Evolutionary conservation across 2,329 filamentous ascomycete genomes (phyloP).

Genomic region (Arthrocladium fulminans): DNA sequence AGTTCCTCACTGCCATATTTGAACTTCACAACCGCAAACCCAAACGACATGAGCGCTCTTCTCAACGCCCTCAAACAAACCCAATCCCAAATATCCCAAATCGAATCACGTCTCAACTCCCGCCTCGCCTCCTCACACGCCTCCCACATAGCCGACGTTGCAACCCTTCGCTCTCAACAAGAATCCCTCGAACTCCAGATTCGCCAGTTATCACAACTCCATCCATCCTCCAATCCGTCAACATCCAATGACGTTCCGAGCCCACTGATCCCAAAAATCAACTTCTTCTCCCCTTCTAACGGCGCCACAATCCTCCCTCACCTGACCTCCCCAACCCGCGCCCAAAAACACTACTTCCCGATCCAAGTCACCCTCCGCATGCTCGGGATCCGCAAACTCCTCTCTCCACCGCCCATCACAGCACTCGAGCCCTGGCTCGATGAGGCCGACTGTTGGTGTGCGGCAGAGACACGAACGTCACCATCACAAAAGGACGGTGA

Average conservation of each 20-base stretch:
- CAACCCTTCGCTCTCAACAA: constrained; percentile 16
- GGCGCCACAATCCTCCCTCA: constrained; percentile 57
- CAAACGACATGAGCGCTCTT: constrained; percentile 14
- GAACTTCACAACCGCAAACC: constrained; percentile 14
- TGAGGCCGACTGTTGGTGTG: constrained; percentile 82
- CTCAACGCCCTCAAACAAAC: constrained; percentile 14
- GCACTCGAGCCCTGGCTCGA: constrained; percentile 67
- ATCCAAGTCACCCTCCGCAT: constrained; percentile 19
- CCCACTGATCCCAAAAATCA: constrained; percentile 42
- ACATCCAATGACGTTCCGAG: constrained; percentile 14
- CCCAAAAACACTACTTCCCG: constrained; percentile 22
- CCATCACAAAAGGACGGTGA: neutral
- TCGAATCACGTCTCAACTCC: constrained; percentile 17
- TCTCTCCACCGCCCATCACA: constrained; percentile 33
- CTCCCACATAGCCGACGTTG: constrained; percentile 12
- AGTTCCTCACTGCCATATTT: neutral
- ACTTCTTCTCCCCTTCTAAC: constrained; percentile 60
- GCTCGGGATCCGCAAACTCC: constrained; percentile 13
- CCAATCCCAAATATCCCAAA: constrained; percentile 15
- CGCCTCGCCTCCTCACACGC: constrained; percentile 15
- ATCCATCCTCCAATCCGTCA: neutral
- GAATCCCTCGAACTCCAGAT: constrained; percentile 9
- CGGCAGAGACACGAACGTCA: constrained; percentile 35
- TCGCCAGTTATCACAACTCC: neutral
- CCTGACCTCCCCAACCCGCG: constrained; percentile 51